These are phyloP conservation scores for Malassezia sympodialis DNA, from an alignment of 1,284 basidiomycete genomes.

Conservation along the genomic window DNA sequence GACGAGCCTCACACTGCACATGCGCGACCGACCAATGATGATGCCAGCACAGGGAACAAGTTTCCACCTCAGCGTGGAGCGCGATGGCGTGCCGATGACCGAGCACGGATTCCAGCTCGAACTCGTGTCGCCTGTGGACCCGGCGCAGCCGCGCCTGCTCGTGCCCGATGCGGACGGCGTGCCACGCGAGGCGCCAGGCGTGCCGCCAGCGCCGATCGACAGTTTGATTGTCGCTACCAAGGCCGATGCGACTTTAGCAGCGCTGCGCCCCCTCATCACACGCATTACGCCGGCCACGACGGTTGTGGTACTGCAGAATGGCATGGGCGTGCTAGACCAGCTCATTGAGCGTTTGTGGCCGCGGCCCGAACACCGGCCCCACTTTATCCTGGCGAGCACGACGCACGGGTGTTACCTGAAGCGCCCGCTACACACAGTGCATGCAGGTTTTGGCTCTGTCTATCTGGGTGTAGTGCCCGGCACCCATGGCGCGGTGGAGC, in stretches of 20 bases:
- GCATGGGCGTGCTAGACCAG: slow-evolving; percentile 75
- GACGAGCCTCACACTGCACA: slow-evolving; percentile 28
- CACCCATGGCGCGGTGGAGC: slow-evolving; percentile 10
- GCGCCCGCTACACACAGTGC: slow-evolving; percentile 57
- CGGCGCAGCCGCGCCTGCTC: not conserved
- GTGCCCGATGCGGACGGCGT: slow-evolving; percentile 23
- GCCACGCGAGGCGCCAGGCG: slow-evolving; percentile 18
- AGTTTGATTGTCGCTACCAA: slow-evolving; percentile 71
- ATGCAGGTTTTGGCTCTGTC: slow-evolving; percentile 64
- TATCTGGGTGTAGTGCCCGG: slow-evolving; percentile 72
- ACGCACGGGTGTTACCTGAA: slow-evolving; percentile 63
- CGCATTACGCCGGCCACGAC: slow-evolving; percentile 64
- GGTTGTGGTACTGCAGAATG: slow-evolving; percentile 82
- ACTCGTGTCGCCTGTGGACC: slow-evolving; percentile 14
- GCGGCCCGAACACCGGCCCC: slow-evolving; percentile 63
- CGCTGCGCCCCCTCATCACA: slow-evolving; percentile 58
- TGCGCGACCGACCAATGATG: slow-evolving; percentile 21
- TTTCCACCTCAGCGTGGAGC: slow-evolving; percentile 18
- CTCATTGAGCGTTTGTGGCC: slow-evolving; percentile 63
- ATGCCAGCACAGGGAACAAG: slow-evolving; percentile 11
- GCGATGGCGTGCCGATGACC: slow-evolving; percentile 23
- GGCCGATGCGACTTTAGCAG: slow-evolving; percentile 58
- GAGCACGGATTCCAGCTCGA: slow-evolving; percentile 30
- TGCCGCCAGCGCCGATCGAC: slow-evolving; percentile 30
- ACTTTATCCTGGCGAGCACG: slow-evolving; percentile 73